Evolutionary conservation across 768 basidiomycete genomes (phyloP).

Genomic region (Rhodocollybia butyracea): DNA sequence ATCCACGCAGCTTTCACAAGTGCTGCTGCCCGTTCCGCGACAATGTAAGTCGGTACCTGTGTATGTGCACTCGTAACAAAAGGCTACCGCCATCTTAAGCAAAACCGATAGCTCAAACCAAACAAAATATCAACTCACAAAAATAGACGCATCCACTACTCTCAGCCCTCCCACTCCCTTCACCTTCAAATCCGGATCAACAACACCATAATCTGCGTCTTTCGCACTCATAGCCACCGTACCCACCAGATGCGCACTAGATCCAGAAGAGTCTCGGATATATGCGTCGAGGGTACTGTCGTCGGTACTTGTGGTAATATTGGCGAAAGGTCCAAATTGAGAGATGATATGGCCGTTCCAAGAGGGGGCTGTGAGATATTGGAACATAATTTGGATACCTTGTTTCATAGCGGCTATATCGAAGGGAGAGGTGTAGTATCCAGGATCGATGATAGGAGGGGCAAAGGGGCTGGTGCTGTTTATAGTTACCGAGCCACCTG

Average conservation of each 20-base stretch:
- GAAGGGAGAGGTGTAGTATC: slow-evolving; percentile 36
- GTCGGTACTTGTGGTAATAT: slow-evolving; percentile 7
- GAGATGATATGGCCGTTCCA: slow-evolving; percentile 13
- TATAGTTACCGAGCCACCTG: slow-evolving; percentile 25
- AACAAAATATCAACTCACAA: too few species aligned
- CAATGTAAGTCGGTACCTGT: neutral
- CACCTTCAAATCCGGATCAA: too few species aligned
- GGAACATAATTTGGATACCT: slow-evolving; percentile 14
- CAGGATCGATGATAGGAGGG: slow-evolving; percentile 41
- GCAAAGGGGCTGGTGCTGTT: slow-evolving; percentile 37
- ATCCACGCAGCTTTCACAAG: slow-evolving; percentile 11
- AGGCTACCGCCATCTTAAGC: neutral
- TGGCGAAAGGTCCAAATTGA: neutral
- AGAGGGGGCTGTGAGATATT: slow-evolving; percentile 12
- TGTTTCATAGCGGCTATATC: slow-evolving; percentile 13
- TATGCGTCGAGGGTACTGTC: slow-evolving; percentile 17
- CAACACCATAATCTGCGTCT: slow-evolving; percentile 14
- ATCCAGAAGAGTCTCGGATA: slow-evolving; percentile 6
- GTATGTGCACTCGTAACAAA: slow-evolving; percentile 5
- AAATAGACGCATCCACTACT: too few species aligned
- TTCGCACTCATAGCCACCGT: slow-evolving; percentile 19
- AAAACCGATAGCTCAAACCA: too few species aligned
- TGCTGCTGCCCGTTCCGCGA: slow-evolving; percentile 10
- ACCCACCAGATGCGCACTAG: slow-evolving; percentile 18
- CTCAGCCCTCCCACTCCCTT: too few species aligned